Evolutionary conservation across 106 monocot genomes (phyloP).

Genomic region (Apostasia ramifera): DNA sequence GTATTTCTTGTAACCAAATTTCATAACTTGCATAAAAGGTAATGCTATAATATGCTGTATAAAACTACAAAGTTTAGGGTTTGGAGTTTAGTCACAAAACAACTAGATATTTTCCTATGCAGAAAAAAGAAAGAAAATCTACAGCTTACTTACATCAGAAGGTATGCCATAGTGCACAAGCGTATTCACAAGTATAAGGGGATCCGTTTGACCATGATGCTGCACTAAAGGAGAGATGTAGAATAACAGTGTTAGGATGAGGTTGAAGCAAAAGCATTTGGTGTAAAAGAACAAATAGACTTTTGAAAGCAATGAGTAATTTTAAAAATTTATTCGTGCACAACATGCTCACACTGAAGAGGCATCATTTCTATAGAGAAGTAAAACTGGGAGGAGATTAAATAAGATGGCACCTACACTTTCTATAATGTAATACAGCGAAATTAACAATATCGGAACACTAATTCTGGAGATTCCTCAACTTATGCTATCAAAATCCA

Average conservation of each 20-base stretch:
- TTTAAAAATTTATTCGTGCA: not conserved
- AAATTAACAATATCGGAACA: too few species aligned
- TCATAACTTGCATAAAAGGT: too few species aligned
- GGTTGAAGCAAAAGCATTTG: not conserved
- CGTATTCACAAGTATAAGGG: slow-evolving; percentile 37
- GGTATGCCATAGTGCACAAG: slow-evolving; percentile 45
- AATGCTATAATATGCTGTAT: too few species aligned
- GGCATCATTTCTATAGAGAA: too few species aligned
- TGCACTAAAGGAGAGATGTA: slow-evolving; percentile 9
- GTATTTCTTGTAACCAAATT: too few species aligned
- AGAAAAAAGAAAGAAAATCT: not conserved
- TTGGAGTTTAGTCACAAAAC: too few species aligned
- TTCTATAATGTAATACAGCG: too few species aligned
- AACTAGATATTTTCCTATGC: not conserved
- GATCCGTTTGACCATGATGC: slow-evolving; percentile 60
- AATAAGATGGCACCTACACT: too few species aligned
- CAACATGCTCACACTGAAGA: not conserved
- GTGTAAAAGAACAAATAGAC: not conserved
- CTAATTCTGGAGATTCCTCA: too few species aligned
- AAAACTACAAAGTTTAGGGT: too few species aligned
- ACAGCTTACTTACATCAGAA: slow-evolving; percentile 30
- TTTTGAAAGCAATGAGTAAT: not conserved
- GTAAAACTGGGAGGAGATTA: too few species aligned
- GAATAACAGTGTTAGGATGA: not conserved
- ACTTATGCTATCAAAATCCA: too few species aligned